Conservation (phyloP, 2,329 filamentous ascomycete genomes). For the Botryotinia calthae region DNA sequence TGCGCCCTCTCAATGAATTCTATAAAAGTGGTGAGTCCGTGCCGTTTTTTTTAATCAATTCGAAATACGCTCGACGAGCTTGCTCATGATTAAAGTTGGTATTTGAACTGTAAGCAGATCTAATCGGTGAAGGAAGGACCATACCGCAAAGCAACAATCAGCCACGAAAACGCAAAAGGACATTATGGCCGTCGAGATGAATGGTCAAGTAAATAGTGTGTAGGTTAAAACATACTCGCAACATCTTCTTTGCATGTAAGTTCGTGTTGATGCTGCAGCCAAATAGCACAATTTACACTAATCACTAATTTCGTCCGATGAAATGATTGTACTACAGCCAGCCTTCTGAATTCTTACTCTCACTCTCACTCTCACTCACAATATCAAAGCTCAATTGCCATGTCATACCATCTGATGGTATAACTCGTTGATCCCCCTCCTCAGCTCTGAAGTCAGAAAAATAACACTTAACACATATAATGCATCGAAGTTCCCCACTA, state of each 20-base stretch:
- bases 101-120: neutral
- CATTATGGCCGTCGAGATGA: neutral
- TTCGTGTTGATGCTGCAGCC: neutral
- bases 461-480: neutral
- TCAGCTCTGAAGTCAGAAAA: conserved; percentile 1
- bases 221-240: neutral
- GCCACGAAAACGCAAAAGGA: neutral
- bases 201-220: neutral
- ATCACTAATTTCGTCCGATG: neutral
- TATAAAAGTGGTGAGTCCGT: neutral
- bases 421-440: neutral
- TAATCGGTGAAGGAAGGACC: neutral
- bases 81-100: neutral
- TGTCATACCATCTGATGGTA: conserved; percentile 18
- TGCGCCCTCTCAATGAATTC: neutral
- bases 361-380: neutral
- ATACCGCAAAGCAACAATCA: neutral
- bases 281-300: conserved; percentile 1
- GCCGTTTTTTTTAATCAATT: neutral
- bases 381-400: conserved; percentile 9
- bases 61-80: neutral
- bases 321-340: conserved; percentile 10
- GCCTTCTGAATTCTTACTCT: conserved; percentile 14
- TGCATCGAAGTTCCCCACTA: neutral
- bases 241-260: neutral